These are phyloP conservation scores for Candida glaebosa DNA, from an alignment of 805 yeast species.

Conservation along the genomic window DNA sequence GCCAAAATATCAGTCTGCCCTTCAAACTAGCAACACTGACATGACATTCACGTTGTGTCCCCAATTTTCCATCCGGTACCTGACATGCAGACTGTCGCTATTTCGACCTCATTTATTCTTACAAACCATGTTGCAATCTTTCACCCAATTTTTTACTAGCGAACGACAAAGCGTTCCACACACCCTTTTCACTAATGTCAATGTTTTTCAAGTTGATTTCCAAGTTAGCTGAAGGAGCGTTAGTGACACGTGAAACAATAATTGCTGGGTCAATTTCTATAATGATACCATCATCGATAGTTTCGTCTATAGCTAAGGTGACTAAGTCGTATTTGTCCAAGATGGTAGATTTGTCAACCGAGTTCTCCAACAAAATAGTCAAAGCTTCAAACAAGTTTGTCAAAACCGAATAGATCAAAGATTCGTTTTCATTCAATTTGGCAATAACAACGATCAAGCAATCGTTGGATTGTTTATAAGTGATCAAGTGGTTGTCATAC, in stretches of 20 bases:
- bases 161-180: conserved; percentile 81
- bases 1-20: no score
- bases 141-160: conserved; percentile 68
- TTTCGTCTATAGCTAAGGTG: conserved; percentile 83
- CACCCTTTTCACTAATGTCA: conserved; percentile 69
- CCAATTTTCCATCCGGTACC: no score
- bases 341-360: conserved; percentile 74
- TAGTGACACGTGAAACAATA: conserved; percentile 88
- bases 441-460: conserved; percentile 70
- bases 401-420: conserved; percentile 69
- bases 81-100: no score
- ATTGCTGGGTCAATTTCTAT: conserved; percentile 85
- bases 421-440: conserved; percentile 79
- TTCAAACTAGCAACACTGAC: no score
- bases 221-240: conserved; percentile 53
- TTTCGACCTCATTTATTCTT: no score
- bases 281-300: conserved; percentile 89
- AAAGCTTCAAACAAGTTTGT: conserved; percentile 78
- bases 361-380: conserved; percentile 64
- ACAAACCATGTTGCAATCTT: conserved; percentile 45
- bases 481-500: conserved; percentile 72
- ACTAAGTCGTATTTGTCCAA: conserved; percentile 84
- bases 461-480: conserved; percentile 85
- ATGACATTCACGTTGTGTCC: no score
- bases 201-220: conserved; percentile 49